A percentile compares a stretch with the other conserved stretches of the same genome.
Conservation (phyloP, 306 rosid species). For the Fragaria nilgerrensis region DNA sequence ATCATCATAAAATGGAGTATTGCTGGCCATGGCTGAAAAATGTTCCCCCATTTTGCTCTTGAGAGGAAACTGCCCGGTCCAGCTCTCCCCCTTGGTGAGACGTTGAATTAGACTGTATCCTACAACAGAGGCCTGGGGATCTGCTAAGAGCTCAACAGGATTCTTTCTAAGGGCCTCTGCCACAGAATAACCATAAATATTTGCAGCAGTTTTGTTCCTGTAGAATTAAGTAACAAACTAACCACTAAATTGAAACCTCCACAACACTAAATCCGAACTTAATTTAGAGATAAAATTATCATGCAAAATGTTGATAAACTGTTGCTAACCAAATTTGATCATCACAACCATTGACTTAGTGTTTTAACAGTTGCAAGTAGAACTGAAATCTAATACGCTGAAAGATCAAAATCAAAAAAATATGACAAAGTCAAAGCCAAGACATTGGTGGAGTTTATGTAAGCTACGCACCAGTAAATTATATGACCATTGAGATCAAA, state of each 20-base stretch:
- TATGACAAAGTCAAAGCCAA: not conserved
- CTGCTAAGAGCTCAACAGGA: slow-evolving; percentile 59
- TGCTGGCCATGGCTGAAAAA: slow-evolving; percentile 47
- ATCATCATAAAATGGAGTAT: slow-evolving; percentile 79
- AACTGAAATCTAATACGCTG: slow-evolving; percentile 1
- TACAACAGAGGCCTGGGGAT: slow-evolving; percentile 46
- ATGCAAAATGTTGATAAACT: not conserved
- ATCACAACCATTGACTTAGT: not conserved
- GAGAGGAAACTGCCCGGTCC: slow-evolving; percentile 83
- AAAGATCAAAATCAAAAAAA: not conserved
- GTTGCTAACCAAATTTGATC: slow-evolving; percentile 4
- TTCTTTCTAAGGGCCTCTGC: slow-evolving; percentile 79
- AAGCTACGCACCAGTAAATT: slow-evolving; percentile 60
- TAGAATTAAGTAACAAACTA: slow-evolving; percentile 22
- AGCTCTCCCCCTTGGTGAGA: slow-evolving; percentile 65
- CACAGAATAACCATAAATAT: slow-evolving; percentile 70
- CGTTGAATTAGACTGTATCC: slow-evolving; percentile 50
- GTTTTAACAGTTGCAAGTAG: slow-evolving; percentile 18
- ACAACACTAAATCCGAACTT: not conserved
- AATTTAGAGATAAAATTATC: not conserved
- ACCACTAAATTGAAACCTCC: not conserved
- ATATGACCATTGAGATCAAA: slow-evolving; percentile 65
- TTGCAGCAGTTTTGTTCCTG: slow-evolving; percentile 92
- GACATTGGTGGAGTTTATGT: not conserved
- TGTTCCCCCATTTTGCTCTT: slow-evolving; percentile 71